These are phyloP conservation scores for Silene conica DNA, from an alignment of 148 eudicot species.

Conservation along the genomic window DNA sequence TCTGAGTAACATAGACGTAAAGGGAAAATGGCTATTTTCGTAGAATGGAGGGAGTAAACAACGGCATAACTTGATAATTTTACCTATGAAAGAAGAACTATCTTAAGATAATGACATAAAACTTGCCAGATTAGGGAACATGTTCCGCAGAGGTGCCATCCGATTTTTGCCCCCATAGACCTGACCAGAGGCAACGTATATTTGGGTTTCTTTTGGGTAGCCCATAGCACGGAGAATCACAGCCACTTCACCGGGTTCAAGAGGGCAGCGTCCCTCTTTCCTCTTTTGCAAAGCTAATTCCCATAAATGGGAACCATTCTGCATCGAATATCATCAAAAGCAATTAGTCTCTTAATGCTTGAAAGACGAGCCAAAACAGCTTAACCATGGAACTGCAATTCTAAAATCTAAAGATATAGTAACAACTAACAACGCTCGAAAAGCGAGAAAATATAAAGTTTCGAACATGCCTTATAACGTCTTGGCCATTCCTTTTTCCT, in stretches of 20 bases:
- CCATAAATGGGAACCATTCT: conserved; percentile 99
- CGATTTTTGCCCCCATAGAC: conserved; percentile 98
- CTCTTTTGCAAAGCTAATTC: conserved; percentile 86
- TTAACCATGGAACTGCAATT: no score
- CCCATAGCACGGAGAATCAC: conserved; percentile 98
- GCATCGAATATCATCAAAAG: conserved; percentile 25
- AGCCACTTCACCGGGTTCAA: conserved; percentile 99
- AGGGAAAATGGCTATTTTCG: no score
- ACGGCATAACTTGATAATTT: background rate
- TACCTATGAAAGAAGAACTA: background rate
- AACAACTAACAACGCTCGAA: no score
- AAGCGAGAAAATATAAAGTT: background rate
- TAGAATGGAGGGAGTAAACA: no score
- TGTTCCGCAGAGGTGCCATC: conserved; percentile 97
- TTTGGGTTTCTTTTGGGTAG: conserved; percentile 93
- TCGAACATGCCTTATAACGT: conserved; percentile 71
- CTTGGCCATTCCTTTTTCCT: conserved; percentile 99
- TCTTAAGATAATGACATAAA: background rate
- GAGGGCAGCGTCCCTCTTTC: conserved; percentile 98
- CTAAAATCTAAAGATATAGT: no score
- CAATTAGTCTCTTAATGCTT: background rate
- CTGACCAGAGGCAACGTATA: conserved; percentile 98
- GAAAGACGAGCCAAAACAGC: no score
- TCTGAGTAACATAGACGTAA: no score
- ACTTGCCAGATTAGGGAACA: conserved; percentile 98